Conservation (phyloP, 2,329 filamentous ascomycete species). For the Myriosclerotinia scirpicola region DNA sequence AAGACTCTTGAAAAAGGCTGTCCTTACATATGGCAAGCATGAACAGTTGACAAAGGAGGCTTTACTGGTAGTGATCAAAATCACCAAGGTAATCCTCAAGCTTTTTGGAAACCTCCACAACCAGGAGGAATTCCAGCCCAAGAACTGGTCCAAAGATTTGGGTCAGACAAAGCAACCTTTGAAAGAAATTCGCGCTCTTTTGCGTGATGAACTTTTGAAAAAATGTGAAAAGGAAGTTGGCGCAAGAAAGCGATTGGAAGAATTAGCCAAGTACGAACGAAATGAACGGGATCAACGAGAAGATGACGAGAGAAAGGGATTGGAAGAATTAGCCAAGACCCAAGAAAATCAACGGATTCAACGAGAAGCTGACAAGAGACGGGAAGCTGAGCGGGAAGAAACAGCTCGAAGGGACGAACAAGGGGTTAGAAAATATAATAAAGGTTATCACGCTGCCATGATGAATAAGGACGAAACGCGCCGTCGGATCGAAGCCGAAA, state of each 20-base stretch:
- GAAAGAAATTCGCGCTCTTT: not conserved
- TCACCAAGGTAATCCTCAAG: not conserved
- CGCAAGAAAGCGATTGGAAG: not conserved
- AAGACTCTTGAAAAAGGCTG: not conserved
- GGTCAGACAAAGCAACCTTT: constrained; percentile 7
- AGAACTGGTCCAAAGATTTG: not conserved
- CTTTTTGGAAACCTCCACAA: not conserved
- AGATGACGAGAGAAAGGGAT: not conserved
- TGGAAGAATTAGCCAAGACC: not conserved
- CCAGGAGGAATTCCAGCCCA: not conserved
- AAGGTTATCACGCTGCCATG: no score
- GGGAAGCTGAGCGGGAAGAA: not conserved
- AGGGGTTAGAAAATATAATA: no score
- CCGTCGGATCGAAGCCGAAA: not conserved
- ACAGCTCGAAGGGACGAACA: not conserved
- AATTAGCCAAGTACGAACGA: not conserved
- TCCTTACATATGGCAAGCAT: constrained; percentile 3
- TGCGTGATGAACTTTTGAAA: not conserved
- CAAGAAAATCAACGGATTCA: not conserved
- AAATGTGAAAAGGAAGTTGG: not conserved
- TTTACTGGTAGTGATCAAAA: not conserved
- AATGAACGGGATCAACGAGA: not conserved
- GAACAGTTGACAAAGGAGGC: not conserved
- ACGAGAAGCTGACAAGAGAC: not conserved
- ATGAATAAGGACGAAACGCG: no score